Conservation (phyloP, 2,329 filamentous ascomycete genomes). For the Tolypocladium tundrense region DNA sequence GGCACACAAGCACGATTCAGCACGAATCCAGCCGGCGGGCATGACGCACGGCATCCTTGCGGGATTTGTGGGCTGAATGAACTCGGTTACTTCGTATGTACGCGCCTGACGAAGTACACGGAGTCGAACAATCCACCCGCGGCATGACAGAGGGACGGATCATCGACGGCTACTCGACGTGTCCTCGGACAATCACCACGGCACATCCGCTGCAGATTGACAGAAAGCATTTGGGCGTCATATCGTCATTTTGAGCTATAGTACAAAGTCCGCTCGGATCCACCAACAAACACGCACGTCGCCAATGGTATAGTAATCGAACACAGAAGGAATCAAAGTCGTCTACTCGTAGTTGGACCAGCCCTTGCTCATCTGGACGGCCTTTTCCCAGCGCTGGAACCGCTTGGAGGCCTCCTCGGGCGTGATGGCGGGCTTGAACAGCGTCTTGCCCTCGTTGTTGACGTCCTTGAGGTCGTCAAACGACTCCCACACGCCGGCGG, state of each 20-base stretch:
- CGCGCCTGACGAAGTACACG: neutral
- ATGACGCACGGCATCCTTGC: neutral
- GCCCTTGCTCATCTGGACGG: constrained; percentile 68
- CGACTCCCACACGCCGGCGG: constrained; percentile 62
- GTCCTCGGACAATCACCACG: neutral
- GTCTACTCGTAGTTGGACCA: constrained; percentile 38
- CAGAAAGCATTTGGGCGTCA: neutral
- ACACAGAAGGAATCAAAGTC: neutral
- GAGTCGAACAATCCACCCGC: no score
- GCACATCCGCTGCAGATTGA: neutral
- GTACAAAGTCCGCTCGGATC: neutral
- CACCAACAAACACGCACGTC: neutral
- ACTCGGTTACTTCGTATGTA: neutral
- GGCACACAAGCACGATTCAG: neutral
- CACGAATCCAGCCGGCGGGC: neutral
- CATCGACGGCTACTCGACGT: neutral
- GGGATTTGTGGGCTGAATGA: neutral
- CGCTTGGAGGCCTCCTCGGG: constrained; percentile 47
- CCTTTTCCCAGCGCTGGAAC: constrained; percentile 65
- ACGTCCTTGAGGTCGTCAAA: constrained; percentile 63
- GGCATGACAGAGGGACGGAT: neutral
- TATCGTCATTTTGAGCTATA: neutral
- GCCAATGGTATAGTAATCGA: neutral
- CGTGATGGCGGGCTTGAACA: constrained; percentile 58
- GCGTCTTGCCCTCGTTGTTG: constrained; percentile 57